phyloP scores from a whole-genome alignment of 2,329 filamentous ascomycete genomes.

The Diaporthe batatas region DNA sequence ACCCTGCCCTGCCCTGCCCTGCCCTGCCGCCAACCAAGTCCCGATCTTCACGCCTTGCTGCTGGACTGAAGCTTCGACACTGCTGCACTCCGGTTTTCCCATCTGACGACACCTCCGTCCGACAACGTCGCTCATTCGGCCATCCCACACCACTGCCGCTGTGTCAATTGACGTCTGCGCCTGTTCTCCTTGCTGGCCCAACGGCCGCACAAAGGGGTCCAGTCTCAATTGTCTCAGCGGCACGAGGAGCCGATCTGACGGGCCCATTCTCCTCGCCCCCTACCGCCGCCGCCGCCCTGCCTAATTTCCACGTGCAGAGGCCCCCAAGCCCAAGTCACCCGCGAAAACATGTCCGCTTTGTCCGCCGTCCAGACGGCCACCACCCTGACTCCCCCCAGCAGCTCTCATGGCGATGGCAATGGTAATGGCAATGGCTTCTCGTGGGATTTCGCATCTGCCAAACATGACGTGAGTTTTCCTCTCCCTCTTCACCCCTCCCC shows the following conservation, averaged over 20 bases:
- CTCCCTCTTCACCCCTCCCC: neutral
- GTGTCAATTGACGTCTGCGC: conserved; percentile 33
- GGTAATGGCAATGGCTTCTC: conserved; percentile 59
- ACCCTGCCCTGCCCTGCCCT: too few relatives aligned
- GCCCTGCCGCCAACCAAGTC: neutral
- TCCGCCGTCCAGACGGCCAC: conserved; percentile 63
- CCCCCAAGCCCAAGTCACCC: conserved; percentile 2
- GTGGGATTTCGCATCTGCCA: conserved; percentile 57
- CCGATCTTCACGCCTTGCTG: conserved; percentile 21
- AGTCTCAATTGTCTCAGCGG: conserved; percentile 37
- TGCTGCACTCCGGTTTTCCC: conserved; percentile 23
- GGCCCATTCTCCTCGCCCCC: neutral
- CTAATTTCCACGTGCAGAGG: conserved; percentile 33
- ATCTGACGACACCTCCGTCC: conserved; percentile 14
- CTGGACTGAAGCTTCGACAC: conserved; percentile 26
- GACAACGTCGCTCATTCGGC: neutral
- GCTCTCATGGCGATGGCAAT: conserved; percentile 63
- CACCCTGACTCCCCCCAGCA: conserved; percentile 63
- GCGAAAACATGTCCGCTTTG: conserved; percentile 64
- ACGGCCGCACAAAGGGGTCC: conserved; percentile 28
- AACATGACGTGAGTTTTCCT: conserved; percentile 55
- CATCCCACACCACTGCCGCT: conserved; percentile 28
- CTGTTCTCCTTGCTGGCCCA: conserved; percentile 28
- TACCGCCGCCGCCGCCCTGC: conserved; percentile 17
- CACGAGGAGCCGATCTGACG: conserved; percentile 33